Conservation (phyloP, 331 rosid genomes). For the Spiraea crenata region DNA sequence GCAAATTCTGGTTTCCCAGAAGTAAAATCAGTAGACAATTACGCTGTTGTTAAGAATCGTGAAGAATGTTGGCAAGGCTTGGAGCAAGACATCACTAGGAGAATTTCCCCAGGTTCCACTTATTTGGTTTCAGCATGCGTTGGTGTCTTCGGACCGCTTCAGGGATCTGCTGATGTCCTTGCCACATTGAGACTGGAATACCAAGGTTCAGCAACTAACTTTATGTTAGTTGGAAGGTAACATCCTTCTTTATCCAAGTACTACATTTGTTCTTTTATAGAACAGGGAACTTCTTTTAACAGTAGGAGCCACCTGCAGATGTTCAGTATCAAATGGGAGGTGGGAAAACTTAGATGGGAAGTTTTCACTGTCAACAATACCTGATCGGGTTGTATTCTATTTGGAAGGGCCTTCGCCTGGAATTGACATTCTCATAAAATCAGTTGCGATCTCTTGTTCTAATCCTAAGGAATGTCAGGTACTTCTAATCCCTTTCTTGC, state of each 20-base stretch:
- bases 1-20: conserved; percentile 36
- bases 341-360: conserved; percentile 84
- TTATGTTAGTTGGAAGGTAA: conserved; percentile 72
- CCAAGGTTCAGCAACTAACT: conserved; percentile 57
- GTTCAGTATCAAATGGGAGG: conserved; percentile 55
- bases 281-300: conserved; percentile 11
- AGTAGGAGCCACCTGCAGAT: conserved; percentile 43
- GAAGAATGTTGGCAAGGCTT: conserved; percentile 93
- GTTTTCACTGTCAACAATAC: conserved; percentile 58
- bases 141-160: conserved; percentile 67
- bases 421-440: conserved; percentile 63
- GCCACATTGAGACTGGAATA: conserved; percentile 81
- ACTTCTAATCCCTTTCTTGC: conserved; percentile 8
- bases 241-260: conserved; percentile 6
- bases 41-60: conserved; percentile 65
- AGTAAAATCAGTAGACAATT: conserved; percentile 28
- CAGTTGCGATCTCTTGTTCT: conserved; percentile 57
- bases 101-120: conserved; percentile 47
- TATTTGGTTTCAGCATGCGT: conserved; percentile 70
- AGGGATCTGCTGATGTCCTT: conserved; percentile 56
- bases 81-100: conserved; percentile 78
- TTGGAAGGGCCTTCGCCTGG: conserved; percentile 94
- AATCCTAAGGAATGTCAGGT: conserved; percentile 45
- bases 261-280: conserved; percentile 15
- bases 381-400: conserved; percentile 66